Evolutionary conservation across 495 filamentous ascomycete genomes (phyloP).

Genomic region (Cryomyces minteri): DNA sequence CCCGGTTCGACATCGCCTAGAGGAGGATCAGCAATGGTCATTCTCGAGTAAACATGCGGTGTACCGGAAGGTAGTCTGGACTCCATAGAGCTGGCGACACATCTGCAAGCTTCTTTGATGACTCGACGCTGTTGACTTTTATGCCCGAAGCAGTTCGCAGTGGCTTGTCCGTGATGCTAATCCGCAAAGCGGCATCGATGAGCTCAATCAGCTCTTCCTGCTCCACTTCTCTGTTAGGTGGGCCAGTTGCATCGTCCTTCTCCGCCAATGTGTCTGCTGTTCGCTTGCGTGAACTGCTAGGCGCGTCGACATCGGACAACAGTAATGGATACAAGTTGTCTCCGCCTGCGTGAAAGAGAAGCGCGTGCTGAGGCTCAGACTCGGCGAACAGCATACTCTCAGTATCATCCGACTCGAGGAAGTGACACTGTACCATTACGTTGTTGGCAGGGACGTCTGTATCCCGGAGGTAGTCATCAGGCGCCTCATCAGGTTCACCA

Average conservation of each 20-base stretch:
- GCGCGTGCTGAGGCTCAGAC: no score
- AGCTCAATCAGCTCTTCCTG: conserved; percentile 1
- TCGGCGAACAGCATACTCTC: no score
- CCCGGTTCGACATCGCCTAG: conserved; percentile 10
- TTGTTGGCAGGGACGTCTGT: background rate
- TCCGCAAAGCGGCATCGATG: conserved; percentile 10
- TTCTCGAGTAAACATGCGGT: background rate
- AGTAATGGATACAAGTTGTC: no score
- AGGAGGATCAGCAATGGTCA: background rate
- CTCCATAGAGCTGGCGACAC: conserved; percentile 14
- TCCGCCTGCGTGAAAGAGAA: no score
- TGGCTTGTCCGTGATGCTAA: conserved; percentile 7
- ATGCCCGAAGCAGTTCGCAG: conserved; percentile 5
- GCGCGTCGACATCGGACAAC: no score
- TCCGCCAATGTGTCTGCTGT: background rate
- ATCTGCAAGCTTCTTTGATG: conserved; percentile 6
- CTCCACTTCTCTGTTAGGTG: background rate
- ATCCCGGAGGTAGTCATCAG: background rate
- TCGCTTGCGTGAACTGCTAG: background rate
- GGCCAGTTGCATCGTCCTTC: background rate
- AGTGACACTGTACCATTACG: background rate
- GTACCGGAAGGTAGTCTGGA: conserved; percentile 11
- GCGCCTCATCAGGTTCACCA: background rate
- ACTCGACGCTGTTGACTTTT: conserved; percentile 4
- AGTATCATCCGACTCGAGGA: no score